Percentiles rank a stretch among this genome's conserved stretches.
Conservation (phyloP, 2,329 filamentous ascomycete species). For the Fonsecaea pugnacius region DNA sequence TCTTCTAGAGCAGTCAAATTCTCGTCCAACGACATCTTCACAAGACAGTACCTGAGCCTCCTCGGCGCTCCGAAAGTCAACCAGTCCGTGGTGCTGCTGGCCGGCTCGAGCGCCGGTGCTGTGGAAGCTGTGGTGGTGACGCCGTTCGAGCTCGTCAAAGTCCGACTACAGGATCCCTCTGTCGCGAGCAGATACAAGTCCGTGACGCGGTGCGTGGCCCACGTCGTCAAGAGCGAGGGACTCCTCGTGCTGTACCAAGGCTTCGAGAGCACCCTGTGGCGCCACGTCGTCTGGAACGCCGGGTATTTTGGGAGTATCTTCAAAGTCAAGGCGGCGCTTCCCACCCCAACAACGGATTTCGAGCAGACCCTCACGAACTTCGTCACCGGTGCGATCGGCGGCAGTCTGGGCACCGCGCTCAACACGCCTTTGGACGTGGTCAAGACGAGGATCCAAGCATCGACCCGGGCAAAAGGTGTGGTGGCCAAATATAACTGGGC, state of each 20-base stretch:
- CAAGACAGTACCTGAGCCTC: neutral
- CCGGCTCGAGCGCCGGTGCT: neutral
- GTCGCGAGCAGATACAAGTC: neutral
- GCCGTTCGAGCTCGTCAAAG: neutral
- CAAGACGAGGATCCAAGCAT: neutral
- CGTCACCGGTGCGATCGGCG: neutral
- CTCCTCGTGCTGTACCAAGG: neutral
- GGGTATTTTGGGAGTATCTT: conserved; percentile 12
- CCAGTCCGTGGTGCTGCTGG: neutral
- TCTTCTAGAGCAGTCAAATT: neutral
- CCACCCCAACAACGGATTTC: neutral
- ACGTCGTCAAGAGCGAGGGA: neutral
- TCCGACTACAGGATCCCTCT: neutral
- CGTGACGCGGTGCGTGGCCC: neutral
- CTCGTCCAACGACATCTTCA: neutral
- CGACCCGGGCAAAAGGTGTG: neutral
- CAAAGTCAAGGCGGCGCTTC: conserved; percentile 9
- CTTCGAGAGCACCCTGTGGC: conserved; percentile 8
- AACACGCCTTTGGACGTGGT: neutral
- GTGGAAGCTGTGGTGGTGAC: neutral
- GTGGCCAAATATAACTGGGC: neutral
- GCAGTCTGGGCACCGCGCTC: neutral
- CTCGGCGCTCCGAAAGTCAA: neutral
- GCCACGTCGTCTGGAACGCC: conserved; percentile 6
- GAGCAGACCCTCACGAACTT: neutral